phyloP scores from a whole-genome alignment of 2,329 filamentous ascomycete species.

The Laburnicola sp. region DNA sequence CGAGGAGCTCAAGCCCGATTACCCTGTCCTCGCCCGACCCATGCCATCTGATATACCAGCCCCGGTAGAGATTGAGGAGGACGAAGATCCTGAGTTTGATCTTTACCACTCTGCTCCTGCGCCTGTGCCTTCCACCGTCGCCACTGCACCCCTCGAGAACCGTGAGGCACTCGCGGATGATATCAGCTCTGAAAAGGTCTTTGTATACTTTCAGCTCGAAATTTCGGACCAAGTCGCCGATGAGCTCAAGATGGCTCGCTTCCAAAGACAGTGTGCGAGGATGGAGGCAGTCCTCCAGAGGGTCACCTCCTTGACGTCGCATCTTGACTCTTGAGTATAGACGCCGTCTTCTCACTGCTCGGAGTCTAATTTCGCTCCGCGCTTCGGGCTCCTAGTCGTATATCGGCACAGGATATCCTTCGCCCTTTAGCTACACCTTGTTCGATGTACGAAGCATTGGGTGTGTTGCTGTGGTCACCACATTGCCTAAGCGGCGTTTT shows the following conservation, averaged over 20 bases:
- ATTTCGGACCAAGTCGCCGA: constrained; percentile 56
- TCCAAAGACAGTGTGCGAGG: constrained; percentile 40
- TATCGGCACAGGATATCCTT: constrained; percentile 12
- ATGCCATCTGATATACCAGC: constrained; percentile 22
- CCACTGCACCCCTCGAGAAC: constrained; percentile 29
- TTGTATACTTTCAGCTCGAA: constrained; percentile 66
- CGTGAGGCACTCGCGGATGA: constrained; percentile 50
- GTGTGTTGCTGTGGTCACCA: constrained; percentile 6
- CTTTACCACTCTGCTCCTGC: constrained; percentile 57
- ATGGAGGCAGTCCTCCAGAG: constrained; percentile 41
- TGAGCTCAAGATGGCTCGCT: constrained; percentile 34
- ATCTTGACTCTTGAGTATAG: constrained; percentile 36
- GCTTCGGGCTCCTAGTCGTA: constrained; percentile 18
- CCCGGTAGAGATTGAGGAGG: constrained; percentile 38
- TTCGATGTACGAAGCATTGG: not conserved
- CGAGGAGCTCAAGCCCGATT: constrained; percentile 55
- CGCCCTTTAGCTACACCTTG: not conserved
- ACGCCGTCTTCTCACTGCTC: not conserved
- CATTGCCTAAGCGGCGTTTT: constrained; percentile 10
- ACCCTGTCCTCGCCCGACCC: constrained; percentile 52
- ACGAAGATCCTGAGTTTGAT: constrained; percentile 64
- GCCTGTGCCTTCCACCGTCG: constrained; percentile 47
- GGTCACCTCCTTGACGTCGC: constrained; percentile 40
- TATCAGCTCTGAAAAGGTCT: constrained; percentile 65
- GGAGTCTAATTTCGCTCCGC: constrained; percentile 1